phyloP scores from a whole-genome alignment of 73 alveolate genomes.

The Paramecium biaurelia region DNA sequence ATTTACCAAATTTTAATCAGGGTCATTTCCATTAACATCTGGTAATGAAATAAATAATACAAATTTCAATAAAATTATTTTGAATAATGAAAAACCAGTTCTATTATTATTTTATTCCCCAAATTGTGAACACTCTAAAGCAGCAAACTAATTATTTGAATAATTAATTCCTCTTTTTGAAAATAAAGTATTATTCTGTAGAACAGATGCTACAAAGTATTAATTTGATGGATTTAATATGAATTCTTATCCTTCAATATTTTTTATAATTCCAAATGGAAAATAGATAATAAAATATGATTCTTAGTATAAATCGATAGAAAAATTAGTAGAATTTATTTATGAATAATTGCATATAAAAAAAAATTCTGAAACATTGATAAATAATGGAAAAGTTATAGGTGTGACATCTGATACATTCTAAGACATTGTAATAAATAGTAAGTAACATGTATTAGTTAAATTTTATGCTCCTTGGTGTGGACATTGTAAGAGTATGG shows the following conservation, averaged over 20 bases:
- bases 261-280: not conserved
- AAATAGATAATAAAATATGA: not conserved
- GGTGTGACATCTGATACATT: not conserved
- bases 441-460: constrained; percentile 87
- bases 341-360: not conserved
- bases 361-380: not conserved
- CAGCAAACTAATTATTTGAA: not conserved
- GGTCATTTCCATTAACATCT: not conserved
- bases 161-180: not conserved
- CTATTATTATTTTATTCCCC: not conserved
- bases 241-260: not conserved
- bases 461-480: constrained; percentile 99
- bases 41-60: not conserved
- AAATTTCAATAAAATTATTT: not conserved
- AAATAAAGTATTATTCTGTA: not conserved
- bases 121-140: not conserved
- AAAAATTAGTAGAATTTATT: not conserved
- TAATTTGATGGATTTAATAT: not conserved
- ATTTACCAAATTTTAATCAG: not conserved
- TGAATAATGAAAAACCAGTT: not conserved
- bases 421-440: constrained; percentile 69
- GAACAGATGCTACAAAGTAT: not conserved
- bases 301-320: not conserved
- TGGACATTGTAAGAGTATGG: constrained; percentile 97
- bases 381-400: not conserved